Conservation (phyloP, 805 yeast genomes). For the Candida alai region DNA sequence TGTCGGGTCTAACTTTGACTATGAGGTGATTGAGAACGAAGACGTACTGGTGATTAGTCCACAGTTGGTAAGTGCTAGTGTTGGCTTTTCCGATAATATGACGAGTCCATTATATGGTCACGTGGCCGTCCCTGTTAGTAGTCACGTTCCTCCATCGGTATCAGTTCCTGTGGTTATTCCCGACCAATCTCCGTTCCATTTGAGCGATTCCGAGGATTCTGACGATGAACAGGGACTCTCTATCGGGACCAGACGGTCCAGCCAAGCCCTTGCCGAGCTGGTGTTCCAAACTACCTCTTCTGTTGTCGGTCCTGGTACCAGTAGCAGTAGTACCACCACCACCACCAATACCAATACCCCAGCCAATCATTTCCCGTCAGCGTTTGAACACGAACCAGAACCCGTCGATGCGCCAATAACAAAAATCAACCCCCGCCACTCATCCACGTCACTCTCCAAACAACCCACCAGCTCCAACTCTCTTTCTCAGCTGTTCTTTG, state of each 20-base stretch:
- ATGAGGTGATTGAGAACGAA: constrained; percentile 29
- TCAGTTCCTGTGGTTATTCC: constrained; percentile 2
- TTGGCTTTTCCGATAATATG: constrained; percentile 8
- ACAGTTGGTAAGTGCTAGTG: constrained; percentile 12
- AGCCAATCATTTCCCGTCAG: constrained; percentile 21
- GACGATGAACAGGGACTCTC: constrained; percentile 34
- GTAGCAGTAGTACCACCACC: too few species aligned
- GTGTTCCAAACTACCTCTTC: constrained; percentile 22
- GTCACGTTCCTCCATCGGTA: not conserved
- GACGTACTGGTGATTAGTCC: constrained; percentile 28
- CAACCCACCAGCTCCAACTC: constrained; percentile 40
- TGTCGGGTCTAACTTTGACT: constrained; percentile 37
- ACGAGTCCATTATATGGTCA: constrained; percentile 5
- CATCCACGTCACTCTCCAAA: constrained; percentile 30
- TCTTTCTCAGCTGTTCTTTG: constrained; percentile 36
- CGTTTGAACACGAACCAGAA: constrained; percentile 14
- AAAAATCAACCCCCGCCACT: constrained; percentile 31
- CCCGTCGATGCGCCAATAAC: constrained; percentile 25
- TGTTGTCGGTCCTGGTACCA: not conserved
- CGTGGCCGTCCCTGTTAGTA: not conserved
- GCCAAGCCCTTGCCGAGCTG: constrained; percentile 43
- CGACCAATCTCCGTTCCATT: constrained; percentile 7
- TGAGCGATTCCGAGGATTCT: constrained; percentile 15
- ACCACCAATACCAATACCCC: constrained; percentile 5
- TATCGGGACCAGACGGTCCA: constrained; percentile 35